Conservation (phyloP, 23 red algal genomes). For the Cyanidioschyzon merolae region DNA sequence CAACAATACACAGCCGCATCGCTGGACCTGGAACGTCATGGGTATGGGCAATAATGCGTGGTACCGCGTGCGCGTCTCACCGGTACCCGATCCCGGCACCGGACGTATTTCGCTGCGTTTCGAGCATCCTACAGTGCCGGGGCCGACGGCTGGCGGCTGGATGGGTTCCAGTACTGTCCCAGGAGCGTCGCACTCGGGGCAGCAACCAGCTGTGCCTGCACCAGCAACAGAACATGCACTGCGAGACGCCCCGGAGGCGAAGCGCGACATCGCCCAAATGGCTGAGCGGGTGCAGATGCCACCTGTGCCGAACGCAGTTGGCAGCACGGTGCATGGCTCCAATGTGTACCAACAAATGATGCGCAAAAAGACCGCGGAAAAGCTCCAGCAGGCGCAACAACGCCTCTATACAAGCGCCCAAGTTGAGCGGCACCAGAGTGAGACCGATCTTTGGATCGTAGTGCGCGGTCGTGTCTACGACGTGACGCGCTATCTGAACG, state of each 20-base stretch:
- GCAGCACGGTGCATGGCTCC: conserved; percentile 31
- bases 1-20: conserved; percentile 86
- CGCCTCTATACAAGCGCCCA: conserved; percentile 22
- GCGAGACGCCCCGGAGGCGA: neutral
- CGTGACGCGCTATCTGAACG: conserved; percentile 75
- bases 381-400: neutral
- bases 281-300: conserved; percentile 25
- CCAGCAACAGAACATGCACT: neutral
- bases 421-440: conserved; percentile 53
- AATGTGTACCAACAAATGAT: conserved; percentile 32
- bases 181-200: neutral
- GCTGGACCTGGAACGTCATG: conserved; percentile 89
- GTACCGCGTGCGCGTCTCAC: conserved; percentile 66
- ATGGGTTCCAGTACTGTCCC: conserved; percentile 16
- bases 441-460: conserved; percentile 80
- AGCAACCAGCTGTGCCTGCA: conserved; percentile 16
- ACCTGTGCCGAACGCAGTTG: neutral
- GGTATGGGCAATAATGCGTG: conserved; percentile 96
- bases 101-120: conserved; percentile 57
- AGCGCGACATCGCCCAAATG: conserved; percentile 18
- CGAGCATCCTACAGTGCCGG: conserved; percentile 77
- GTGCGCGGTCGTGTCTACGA: conserved; percentile 82
- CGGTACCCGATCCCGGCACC: conserved; percentile 15
- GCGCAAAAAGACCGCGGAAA: conserved; percentile 35
- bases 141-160: conserved; percentile 67